Evolutionary conservation across 495 filamentous ascomycete species (phyloP), one percentile per base, ranked within the genome.

Genomic region (Hypomontagnella submonticulosa): DNA sequence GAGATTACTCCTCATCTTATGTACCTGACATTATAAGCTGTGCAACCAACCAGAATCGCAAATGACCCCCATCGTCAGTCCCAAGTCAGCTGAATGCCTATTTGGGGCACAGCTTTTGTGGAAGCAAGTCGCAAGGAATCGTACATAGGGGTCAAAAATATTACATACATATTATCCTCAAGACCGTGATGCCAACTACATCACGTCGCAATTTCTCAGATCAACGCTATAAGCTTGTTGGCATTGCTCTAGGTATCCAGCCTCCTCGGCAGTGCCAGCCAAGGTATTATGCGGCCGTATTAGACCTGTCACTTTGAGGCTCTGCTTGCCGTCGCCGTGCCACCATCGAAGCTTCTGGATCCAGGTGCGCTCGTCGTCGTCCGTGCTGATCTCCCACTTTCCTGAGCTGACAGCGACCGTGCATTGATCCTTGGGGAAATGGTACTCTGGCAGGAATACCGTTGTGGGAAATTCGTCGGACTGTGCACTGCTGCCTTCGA

Each of bases 381-480:
- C 87, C 12, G 77, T 82, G 69, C 88, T 88, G 69, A 97, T 90
- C 23, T 88, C 85, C 93, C 93, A 97, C 70, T 94, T 95, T 1
- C 96, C 96, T 3, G 89, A 90, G 71, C 86, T 92, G 44, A 92
- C 88, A 20, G 88, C 84, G 4, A 98, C 86, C 2, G 76, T 77
- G 27, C 88, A 89, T 6, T 83, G 78, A 5, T 84, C 82, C 33
- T 86, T 85, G 4, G 96, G 94, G 73, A 97, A 99, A 77, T 98
- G 95, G 73, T 93, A 97, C 20, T 93, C 91, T 0, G 95, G 95
- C 0, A 99, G 79, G 71, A 91, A 96, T 9, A 97, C 85, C 57
- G 92, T 87, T 0, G 94, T 98, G 1, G 93, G 91, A 8, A 77
- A 73, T 0, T 88, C 85, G 37, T 89, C 79, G 0, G 77, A 70